Percentiles rank a stretch among this genome's conserved stretches.
phyloP scores from a whole-genome alignment of 1,284 basidiomycete genomes.

The Sutorius eximius region DNA sequence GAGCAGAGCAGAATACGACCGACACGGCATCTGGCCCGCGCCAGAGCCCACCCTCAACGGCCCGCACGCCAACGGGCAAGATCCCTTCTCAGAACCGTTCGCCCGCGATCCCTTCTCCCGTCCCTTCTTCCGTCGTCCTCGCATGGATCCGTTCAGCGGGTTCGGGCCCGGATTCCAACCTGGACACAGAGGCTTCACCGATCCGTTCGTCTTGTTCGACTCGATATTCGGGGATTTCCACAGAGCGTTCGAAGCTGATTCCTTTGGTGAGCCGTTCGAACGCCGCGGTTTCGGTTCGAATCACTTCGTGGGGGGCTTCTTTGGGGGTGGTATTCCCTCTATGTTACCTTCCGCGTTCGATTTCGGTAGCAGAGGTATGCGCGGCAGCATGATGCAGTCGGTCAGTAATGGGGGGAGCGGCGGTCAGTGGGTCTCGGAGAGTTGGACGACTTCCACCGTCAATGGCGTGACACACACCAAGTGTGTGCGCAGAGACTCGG shows the following conservation, averaged over 20 bases:
- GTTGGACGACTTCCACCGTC: slow-evolving; percentile 50
- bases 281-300: slow-evolving; percentile 23
- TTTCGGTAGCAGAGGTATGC: slow-evolving; percentile 15
- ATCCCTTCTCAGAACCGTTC: slow-evolving; percentile 38
- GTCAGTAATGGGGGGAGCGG: slow-evolving; percentile 19
- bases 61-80: slow-evolving; percentile 31
- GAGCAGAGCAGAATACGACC: slow-evolving; percentile 64
- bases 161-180: slow-evolving; percentile 28
- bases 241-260: slow-evolving; percentile 31
- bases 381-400: slow-evolving; percentile 12
- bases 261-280: slow-evolving; percentile 14
- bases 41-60: slow-evolving; percentile 41
- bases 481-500: slow-evolving; percentile 53
- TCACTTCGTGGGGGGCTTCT: slow-evolving; percentile 27
- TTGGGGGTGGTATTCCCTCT: slow-evolving; percentile 12
- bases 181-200: slow-evolving; percentile 48
- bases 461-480: slow-evolving; percentile 68
- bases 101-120: slow-evolving; percentile 34
- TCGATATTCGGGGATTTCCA: slow-evolving; percentile 57
- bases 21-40: slow-evolving; percentile 69
- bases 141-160: slow-evolving; percentile 29
- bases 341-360: slow-evolving; percentile 11
- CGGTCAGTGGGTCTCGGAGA: slow-evolving; percentile 50
- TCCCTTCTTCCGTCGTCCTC: slow-evolving; percentile 32
- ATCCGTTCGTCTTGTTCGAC: slow-evolving; percentile 73